These are phyloP conservation scores for Pseudoturritis turrita DNA, from an alignment of 345 rosid genomes.

Conservation along the genomic window DNA sequence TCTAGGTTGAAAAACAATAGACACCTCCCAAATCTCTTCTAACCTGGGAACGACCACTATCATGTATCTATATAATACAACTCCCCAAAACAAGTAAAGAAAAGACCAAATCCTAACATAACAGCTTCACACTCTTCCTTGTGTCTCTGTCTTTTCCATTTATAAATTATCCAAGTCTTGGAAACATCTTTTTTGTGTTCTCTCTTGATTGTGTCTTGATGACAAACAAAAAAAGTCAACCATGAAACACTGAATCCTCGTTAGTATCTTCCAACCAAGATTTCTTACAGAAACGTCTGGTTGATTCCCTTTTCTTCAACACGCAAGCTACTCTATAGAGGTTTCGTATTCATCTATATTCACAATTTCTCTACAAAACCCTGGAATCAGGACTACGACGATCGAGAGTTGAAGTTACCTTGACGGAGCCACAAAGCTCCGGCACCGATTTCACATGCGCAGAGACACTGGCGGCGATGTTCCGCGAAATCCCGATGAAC, in stretches of 20 bases:
- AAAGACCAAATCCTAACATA: background rate
- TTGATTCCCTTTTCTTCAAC: background rate
- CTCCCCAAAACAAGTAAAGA: background rate
- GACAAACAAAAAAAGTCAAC: background rate
- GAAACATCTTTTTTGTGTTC: no score
- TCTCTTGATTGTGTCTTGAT: no score
- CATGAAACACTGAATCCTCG: background rate
- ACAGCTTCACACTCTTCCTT: background rate
- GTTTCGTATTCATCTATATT: background rate
- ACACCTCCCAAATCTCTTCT: background rate
- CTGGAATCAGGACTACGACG: background rate
- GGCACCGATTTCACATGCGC: conserved; percentile 65
- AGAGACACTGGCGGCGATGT: conserved; percentile 66
- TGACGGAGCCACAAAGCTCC: conserved; percentile 67
- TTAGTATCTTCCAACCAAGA: background rate
- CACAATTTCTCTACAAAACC: background rate
- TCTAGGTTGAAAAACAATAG: background rate
- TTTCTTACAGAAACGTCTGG: background rate
- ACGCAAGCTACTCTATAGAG: background rate
- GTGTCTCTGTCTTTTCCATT: no score
- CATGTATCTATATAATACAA: background rate
- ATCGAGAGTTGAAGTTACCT: conserved; percentile 37
- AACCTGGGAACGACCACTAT: background rate
- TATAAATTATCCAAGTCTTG: no score
- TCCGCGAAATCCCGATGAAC: conserved; percentile 79